These are phyloP conservation scores for Monosporascus sp. DNA, from an alignment of 2,329 filamentous ascomycete species.

Conservation along the genomic window DNA sequence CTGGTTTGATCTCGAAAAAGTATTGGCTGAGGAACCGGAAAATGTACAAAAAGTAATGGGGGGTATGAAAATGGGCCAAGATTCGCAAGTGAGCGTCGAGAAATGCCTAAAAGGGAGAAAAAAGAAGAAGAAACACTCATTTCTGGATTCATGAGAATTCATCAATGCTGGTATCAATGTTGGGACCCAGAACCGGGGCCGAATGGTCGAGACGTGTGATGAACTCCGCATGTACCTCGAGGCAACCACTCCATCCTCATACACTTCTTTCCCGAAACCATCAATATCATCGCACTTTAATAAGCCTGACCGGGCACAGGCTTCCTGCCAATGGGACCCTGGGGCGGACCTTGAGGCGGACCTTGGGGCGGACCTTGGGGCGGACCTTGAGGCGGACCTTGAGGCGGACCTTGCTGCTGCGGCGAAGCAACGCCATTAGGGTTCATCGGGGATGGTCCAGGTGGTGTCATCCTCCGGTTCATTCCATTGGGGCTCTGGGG, in stretches of 20 bases:
- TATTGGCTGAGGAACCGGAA: background rate
- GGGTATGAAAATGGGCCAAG: constrained; percentile 1
- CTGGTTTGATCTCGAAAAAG: background rate
- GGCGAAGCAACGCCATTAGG: constrained; percentile 26
- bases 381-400: constrained; percentile 37
- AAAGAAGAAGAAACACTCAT: constrained; percentile 4
- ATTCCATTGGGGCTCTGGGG: constrained; percentile 38
- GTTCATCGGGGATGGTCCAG: constrained; percentile 44
- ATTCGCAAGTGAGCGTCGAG: constrained; percentile 30
- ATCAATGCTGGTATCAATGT: constrained; percentile 16
- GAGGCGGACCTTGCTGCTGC: constrained; percentile 28
- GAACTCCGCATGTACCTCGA: background rate
- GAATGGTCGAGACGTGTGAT: constrained; percentile 3
- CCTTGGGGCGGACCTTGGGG: constrained; percentile 36
- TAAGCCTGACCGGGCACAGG: constrained; percentile 53
- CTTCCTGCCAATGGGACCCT: constrained; percentile 40
- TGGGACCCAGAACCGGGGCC: constrained; percentile 2
- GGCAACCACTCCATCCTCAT: background rate
- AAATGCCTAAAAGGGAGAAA: constrained; percentile 19
- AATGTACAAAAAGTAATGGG: constrained; percentile 5
- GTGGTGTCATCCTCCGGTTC: constrained; percentile 36
- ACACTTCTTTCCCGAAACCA: background rate
- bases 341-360: constrained; percentile 12
- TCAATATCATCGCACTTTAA: constrained; percentile 18
- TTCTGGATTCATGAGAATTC: constrained; percentile 24